Percentiles rank a stretch among this genome's conserved stretches.
phyloP scores from a whole-genome alignment of 2,329 filamentous ascomycete genomes.

The Aspergillus sp. region DNA sequence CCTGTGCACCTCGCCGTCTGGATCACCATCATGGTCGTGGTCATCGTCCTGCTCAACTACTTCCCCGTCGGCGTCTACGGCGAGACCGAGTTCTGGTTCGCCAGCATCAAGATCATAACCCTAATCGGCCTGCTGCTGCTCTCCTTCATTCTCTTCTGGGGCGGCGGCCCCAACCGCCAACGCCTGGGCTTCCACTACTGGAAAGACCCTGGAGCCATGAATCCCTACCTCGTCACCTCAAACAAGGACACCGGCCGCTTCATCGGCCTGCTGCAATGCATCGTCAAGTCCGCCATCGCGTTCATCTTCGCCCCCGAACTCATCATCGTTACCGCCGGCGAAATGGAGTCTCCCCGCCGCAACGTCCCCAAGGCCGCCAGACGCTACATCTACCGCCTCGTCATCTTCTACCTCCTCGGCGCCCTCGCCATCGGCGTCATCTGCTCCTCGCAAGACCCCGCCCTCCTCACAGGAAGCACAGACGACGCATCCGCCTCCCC shows the following conservation, averaged over 20 bases:
- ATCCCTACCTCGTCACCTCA: conserved; percentile 45
- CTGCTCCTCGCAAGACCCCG: conserved; percentile 7
- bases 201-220: conserved; percentile 50
- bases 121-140: conserved; percentile 54
- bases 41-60: conserved; percentile 54
- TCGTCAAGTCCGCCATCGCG: conserved; percentile 54
- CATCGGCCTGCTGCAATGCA: conserved; percentile 51
- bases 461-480: background rate
- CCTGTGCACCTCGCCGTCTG: conserved; percentile 47
- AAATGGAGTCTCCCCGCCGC: conserved; percentile 58
- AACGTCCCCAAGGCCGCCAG: conserved; percentile 61
- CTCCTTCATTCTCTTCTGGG: conserved; percentile 57
- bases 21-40: conserved; percentile 59
- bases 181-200: conserved; percentile 54
- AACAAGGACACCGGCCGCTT: conserved; percentile 51
- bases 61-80: conserved; percentile 53
- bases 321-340: conserved; percentile 57
- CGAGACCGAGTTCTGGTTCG: conserved; percentile 57
- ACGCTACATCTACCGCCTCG: conserved; percentile 61
- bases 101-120: conserved; percentile 52
- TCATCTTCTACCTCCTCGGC: conserved; percentile 27
- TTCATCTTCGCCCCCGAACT: conserved; percentile 59
- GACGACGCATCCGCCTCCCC: conserved; percentile 9
- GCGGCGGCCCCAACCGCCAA: conserved; percentile 54
- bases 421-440: conserved; percentile 10